Base-by-base conservation (phyloP, 2,329 filamentous ascomycete genomes). In the Bipolaris gigantea region DNA sequence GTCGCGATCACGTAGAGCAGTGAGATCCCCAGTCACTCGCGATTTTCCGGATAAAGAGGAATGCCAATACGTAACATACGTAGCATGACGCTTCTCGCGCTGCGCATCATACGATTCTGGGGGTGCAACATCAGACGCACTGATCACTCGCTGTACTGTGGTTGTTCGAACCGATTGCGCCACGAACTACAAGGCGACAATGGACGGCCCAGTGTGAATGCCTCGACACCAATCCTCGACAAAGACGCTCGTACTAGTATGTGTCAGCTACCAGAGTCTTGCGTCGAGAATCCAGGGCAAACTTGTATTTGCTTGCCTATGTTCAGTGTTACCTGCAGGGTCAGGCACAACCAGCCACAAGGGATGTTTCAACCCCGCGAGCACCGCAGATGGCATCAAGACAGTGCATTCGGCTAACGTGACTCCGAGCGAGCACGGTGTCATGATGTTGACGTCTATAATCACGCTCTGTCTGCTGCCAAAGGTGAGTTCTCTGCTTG, bases 391-490 rank as follows among this genome's bases (percentile, higher is more conserved):
- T 48, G 30, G 51, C 47, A 56, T 50, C 41, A 48, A 33, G 35
- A 10, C 41, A 35, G 19, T 39, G 21, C 36, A 41, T 50, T 36
- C 58, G 60, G 58, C 39, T 51, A 46, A 34, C 48, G 13, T 53
- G 49, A 41, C 52, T 46, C 58, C 60, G 57, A 50, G 35, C 48
- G 21, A 30, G 39, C 21, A 34, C 43, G 23, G 13, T n/a, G 27
- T 50, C 18, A 30, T 41, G 41, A 53, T 15, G 38, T 53, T 41
- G 38, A 32, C 32, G 33, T 57, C 55, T 43, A 55, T 59, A 50
- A 25, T 42, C 43, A 56, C 48, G 30, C 36, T 19, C 36, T 41
- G 27, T 23, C 50, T 42, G 27, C 45, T 41, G 36, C 11, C 19
- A 21, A 21, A 27, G 30, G 42, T 38, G 44, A 23, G 11, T 13